Base-by-base conservation (phyloP, 164 flowering plant genomes). In the Dillenia turbinata region DNA sequence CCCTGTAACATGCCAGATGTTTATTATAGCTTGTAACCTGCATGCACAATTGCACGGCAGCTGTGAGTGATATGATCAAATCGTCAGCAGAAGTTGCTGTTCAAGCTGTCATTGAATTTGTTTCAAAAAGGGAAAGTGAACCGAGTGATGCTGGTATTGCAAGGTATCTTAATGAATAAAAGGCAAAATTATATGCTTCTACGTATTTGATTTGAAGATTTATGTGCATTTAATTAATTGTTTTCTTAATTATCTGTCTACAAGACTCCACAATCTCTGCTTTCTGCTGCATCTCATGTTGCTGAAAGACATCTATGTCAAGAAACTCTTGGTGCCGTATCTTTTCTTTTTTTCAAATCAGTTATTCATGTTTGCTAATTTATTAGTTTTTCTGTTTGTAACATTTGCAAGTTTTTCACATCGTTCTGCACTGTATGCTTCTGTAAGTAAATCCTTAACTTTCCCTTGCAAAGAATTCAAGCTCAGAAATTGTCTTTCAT, bases 81-180 rank as follows among this genome's bases (percentile, higher is more conserved):
- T 97, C 84, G 63, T 92, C 97, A 53, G 97, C 97, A 51, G 97
- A 89, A 82, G 97, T 96, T 52, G 79, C 90, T 43, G 80, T 95
- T 68, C 87, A 86, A 77, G 99, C 96, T 49, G 90, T 95, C 24
- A 77, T 74, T 57, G 99, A 95, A 70, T 89, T 95, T 67, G 85
- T 92, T 44, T 70, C 79, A 10, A 81, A 72, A 71, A 84, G 99
- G 68, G 96, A 96, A 19, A 70, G 59, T 54, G 96, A 95, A 75
- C 77, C 92, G 72, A 88, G 78, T 73, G 96, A 88, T 61, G 65
- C 53, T 58, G 97, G 89, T 71, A 69, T 95, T 60, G 77, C 96
- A 60, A 89, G 97, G 99, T 94, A 56, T 9, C 51, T 50, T 12
- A 33, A 33, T 33, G 40, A 33, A 33, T 33, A 5, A 33, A 33